Conservation (phyloP, 176 grass and related monocot species). For the Carex cristatella region DNA sequence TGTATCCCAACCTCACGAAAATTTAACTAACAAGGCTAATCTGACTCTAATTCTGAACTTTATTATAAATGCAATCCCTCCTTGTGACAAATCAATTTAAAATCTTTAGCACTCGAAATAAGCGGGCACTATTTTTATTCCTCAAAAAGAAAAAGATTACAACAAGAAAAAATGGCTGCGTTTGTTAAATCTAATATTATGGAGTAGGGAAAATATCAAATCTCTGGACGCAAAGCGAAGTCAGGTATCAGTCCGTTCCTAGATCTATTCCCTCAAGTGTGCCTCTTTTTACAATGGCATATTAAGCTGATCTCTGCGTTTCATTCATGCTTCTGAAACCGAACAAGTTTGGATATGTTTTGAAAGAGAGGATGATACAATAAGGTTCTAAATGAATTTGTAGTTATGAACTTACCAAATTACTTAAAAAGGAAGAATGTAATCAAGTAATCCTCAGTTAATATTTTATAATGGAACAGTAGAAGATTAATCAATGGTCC, state of each 20-base stretch:
- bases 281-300: no score
- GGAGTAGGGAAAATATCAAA: neutral
- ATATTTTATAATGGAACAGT: no score
- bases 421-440: no score
- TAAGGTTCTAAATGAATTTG: neutral
- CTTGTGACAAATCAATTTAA: neutral
- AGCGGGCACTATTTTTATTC: neutral
- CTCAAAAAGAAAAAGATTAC: neutral
- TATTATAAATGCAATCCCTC: neutral
- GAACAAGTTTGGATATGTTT: neutral
- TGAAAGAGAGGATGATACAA: neutral
- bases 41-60: neutral
- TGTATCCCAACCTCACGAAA: no score
- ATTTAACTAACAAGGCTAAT: no score
- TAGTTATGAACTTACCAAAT: neutral
- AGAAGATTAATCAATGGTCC: neutral
- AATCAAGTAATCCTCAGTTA: no score
- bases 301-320: neutral
- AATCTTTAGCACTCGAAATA: neutral
- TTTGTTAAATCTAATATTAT: neutral
- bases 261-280: no score
- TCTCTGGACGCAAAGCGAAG: neutral
- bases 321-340: neutral
- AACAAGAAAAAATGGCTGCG: neutral
- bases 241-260: no score